A percentile compares a stretch with the other conserved stretches of the same genome.
Conservation (phyloP, 2,329 filamentous ascomycete species). For the Diaporthe citrichinensis region DNA sequence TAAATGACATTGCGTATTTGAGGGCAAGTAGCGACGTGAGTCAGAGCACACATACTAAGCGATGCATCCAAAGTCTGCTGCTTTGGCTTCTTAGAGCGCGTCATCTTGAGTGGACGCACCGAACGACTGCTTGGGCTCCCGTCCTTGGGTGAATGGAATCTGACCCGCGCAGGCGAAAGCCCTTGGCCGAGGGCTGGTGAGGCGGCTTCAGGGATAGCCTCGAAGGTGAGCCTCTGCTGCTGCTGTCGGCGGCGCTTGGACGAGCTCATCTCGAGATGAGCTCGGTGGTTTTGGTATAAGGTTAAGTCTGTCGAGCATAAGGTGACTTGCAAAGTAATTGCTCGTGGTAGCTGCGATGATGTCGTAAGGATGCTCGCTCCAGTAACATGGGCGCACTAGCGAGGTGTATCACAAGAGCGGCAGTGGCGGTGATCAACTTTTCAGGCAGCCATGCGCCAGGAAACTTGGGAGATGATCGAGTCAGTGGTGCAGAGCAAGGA, state of each 20-base stretch:
- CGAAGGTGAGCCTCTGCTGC: conserved; percentile 49
- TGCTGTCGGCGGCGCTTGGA: conserved; percentile 40
- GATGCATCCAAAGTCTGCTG: conserved; percentile 44
- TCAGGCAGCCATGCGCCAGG: background rate
- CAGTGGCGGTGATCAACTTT: background rate
- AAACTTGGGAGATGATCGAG: no score
- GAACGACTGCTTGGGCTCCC: conserved; percentile 25
- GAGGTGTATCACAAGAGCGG: background rate
- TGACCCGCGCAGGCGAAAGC: conserved; percentile 48
- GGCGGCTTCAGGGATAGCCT: conserved; percentile 45
- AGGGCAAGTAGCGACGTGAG: background rate
- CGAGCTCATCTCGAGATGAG: conserved; percentile 26
- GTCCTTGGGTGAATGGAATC: conserved; percentile 43
- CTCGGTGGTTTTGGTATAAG: no score
- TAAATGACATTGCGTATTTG: background rate
- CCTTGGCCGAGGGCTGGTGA: conserved; percentile 43
- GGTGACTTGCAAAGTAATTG: background rate
- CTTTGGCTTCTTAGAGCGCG: conserved; percentile 34
- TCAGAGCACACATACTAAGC: conserved; percentile 38
- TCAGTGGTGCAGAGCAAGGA: background rate
- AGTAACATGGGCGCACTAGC: conserved; percentile 1
- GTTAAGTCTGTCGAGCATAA: background rate
- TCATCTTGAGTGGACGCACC: conserved; percentile 27
- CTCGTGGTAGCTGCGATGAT: background rate
- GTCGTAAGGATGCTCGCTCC: background rate